Evolutionary conservation across 2,329 filamentous ascomycete species (phyloP).

Genomic region (Celoporthe dispersa): DNA sequence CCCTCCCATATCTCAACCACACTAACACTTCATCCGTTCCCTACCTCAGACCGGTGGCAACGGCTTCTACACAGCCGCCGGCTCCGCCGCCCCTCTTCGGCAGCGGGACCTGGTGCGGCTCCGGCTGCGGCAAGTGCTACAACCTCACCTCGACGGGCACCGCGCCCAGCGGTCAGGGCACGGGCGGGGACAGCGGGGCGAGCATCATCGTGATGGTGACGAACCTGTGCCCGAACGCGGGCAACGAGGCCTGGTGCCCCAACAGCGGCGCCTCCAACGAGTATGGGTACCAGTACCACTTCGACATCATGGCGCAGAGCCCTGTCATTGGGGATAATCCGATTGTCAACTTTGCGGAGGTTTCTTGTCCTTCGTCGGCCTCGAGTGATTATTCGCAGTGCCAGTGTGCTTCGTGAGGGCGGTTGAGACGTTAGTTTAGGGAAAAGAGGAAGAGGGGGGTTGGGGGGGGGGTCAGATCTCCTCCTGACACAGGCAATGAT

Average conservation of each 20-base stretch:
- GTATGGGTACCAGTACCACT: conserved; percentile 21
- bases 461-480: too few relatives aligned
- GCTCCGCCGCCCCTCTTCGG: conserved; percentile 35
- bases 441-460: background rate
- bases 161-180: conserved; percentile 12
- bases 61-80: conserved; percentile 36
- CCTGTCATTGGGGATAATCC: conserved; percentile 17
- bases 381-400: conserved; percentile 20
- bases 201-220: conserved; percentile 40
- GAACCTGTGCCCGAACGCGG: conserved; percentile 42
- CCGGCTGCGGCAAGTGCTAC: conserved; percentile 38
- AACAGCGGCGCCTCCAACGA: conserved; percentile 25
- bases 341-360: conserved; percentile 21
- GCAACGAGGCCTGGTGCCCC: conserved; percentile 43
- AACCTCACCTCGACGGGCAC: conserved; percentile 37
- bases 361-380: conserved; percentile 8
- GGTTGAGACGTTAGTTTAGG: background rate
- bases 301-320: conserved; percentile 25
- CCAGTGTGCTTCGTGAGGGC: conserved; percentile 11
- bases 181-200: conserved; percentile 29
- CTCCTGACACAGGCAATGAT: too few relatives aligned
- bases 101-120: conserved; percentile 36
- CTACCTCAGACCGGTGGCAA: conserved; percentile 6
- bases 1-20: background rate
- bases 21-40: background rate